Conservation (phyloP, 176 grass and related monocot species). For the Thalia dealbata region DNA sequence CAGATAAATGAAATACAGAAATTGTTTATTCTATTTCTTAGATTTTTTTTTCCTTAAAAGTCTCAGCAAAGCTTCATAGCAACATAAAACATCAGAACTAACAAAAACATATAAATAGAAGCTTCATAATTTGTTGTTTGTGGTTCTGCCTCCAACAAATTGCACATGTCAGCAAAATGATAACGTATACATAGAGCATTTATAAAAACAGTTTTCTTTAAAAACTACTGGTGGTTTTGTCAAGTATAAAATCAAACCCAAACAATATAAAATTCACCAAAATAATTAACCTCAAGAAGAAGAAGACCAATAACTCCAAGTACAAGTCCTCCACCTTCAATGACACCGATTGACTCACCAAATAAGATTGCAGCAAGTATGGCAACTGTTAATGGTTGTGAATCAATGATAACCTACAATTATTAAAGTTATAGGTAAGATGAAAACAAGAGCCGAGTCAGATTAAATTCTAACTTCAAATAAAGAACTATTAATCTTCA, state of each 20-base stretch:
- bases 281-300: constrained; percentile 57
- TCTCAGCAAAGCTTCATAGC: neutral
- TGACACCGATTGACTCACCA: constrained; percentile 63
- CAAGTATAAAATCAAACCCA: neutral
- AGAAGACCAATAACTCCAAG: constrained; percentile 67
- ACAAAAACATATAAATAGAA: neutral
- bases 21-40: neutral
- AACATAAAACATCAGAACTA: neutral
- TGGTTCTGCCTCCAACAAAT: too few species aligned
- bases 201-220: neutral
- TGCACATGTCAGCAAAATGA: neutral
- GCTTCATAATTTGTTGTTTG: too few species aligned
- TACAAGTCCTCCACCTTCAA: constrained; percentile 60
- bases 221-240: neutral
- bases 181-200: neutral
- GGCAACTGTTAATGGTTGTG: constrained; percentile 86
- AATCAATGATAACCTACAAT: constrained; percentile 94
- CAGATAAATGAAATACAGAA: neutral
- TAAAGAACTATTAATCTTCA: neutral
- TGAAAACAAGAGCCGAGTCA: neutral
- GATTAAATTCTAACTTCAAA: neutral
- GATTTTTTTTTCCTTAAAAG: neutral
- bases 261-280: neutral
- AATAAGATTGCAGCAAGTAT: constrained; percentile 74
- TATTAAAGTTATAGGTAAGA: constrained; percentile 17